Base-by-base conservation (phyloP, 2,329 filamentous ascomycete genomes). In the Arthrinium phaeospermum region DNA sequence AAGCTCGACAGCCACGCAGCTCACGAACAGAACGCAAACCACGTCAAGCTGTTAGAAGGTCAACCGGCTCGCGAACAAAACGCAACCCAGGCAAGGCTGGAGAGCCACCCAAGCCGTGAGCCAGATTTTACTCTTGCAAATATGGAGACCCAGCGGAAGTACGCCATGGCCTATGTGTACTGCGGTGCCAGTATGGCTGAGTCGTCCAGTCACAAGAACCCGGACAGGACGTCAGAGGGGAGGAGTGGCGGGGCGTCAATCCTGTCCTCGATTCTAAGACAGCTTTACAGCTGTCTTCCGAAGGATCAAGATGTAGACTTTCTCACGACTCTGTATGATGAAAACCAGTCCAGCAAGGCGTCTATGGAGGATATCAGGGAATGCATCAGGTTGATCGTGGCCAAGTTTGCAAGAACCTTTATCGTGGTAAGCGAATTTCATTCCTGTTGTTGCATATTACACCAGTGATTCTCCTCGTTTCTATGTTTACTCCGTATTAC, bases 151-250 rank as follows among this genome's bases (percentile, higher is more conserved):
- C 44, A 47, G 14, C 24, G 22, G 14, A 68, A 13, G 5, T 27
- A 34, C 37, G 67, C 67, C 16, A 4, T 68, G 16, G 67, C 67
- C 24, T 68, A 68, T 49, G 16, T 34, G 7, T 68, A 68, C 14
- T 68, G 67, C 44, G 16, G 44, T 34, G 16, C 67, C 16, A 49
- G 22, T 24, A 16, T 49, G n/a, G 4, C 30, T 3, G 53, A 68
- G 7, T 13, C 67, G 1, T 34, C 44, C 27, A 6, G 24, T 4
- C 53, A 37, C 5, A 61, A 61, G 19, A n/a, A 61, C 30, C 19
- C 5, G 16, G 53, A 37, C 8, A 3, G 16, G 12, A 19, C 67
- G 3, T 34, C 16, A 4, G 44, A 27, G 1, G 3, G 4, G 0
- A 19, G 13, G 19, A 14, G 22, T 13, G 24, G 44, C 5, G 44